Base-by-base conservation (phyloP, 78 protist species). In the Dictyostelium capitatum region DNA sequence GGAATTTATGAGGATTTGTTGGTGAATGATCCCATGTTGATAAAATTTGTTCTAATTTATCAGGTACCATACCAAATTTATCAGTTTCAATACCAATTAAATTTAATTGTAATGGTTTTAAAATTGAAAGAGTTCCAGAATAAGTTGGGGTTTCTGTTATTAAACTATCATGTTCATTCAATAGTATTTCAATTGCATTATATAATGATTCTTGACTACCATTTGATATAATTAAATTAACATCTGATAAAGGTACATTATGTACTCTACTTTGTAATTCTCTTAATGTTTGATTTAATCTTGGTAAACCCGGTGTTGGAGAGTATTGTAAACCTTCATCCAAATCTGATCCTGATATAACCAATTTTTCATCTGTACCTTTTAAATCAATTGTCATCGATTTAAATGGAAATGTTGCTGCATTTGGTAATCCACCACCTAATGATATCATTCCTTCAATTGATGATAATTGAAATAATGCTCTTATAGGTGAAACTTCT, bases 351-450 rank as follows among this genome's bases (percentile, higher is more conserved):
- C 92, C 92, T 37, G 57, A 46, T 2, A 87, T 62, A 2, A 6
- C 54, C 7, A 87, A 32, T 11, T 20, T 43, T 51, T 51, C 15
- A 14, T 23, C 3, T 4, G n/a, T 30, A 2, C 69, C 82, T 37
- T 87, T 87, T 30, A 87, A 87, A 20, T 77, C 92, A 23, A 77
- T 23, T 10, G 4, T 64, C 2, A 87, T 43, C 1, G 41, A 53
- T 48, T 84, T 84, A 56, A 84, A 74, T 74, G 92, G 92, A 37
- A 87, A 87, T 62, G 83, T 64, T 11, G 15, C 30, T 43, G 82
- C 74, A 77, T 87, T 87, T 43, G 92, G 92, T 75, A 87, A 54
- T 59, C 92, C 83, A 59, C 92, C 92, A 64, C 92, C 92, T 37
- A 87, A 56, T 14, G 77, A 57, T 14, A 87, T 87, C 67, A 85